Evolutionary conservation across 306 rosid species (phyloP), one percentile per base, ranked within the genome.

Genomic region (Dalbergia oliveri): DNA sequence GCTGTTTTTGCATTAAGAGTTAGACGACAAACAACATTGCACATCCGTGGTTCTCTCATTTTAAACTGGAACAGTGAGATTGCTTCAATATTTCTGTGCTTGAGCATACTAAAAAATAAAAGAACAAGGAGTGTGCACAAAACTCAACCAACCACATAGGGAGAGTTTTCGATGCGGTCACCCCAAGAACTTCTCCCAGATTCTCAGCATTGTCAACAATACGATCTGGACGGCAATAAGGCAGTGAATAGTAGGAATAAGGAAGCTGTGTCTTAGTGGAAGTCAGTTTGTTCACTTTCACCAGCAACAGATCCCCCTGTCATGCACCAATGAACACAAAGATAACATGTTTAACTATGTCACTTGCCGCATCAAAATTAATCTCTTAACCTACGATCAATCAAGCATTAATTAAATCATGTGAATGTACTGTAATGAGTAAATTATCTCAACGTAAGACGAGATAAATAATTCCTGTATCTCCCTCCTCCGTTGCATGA

Each of bases 141-240:
- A 72, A 43, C 11, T 64, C 37, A 78, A 80, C 87, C 57, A 66
- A 90, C 98, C 95, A 82, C 92, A 69, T 83, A 94, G 63, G 95
- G 97, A 73, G 98, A 94, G 88, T 94, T 94, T 67, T 94, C 97
- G 7, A 94, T 90, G 43, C 92, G 92, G 74, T 94, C 98, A 50
- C 98, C 98, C 34, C 98, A 81, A 94, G 98, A 66, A 94, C 94
- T 77, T 94, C 98, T 26, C 97, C n/a, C n/a, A 94, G 97, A 89
- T 94, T 94, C 91, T 94, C 98, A 58, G 97, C 97, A 76, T 95
- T 90, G 78, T 94, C 97, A 47, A 90, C 84, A 80, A 91, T 91
- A n/a, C 13, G 84, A 45, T 85, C 72, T 16, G 98, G 98, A 53
- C 11, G 83, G 83, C 98, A 94, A 77, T 90, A 94, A 9, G 94